These are phyloP conservation scores for Solanum bukasovii DNA, from an alignment of 257 asterid species.

Conservation along the genomic window DNA sequence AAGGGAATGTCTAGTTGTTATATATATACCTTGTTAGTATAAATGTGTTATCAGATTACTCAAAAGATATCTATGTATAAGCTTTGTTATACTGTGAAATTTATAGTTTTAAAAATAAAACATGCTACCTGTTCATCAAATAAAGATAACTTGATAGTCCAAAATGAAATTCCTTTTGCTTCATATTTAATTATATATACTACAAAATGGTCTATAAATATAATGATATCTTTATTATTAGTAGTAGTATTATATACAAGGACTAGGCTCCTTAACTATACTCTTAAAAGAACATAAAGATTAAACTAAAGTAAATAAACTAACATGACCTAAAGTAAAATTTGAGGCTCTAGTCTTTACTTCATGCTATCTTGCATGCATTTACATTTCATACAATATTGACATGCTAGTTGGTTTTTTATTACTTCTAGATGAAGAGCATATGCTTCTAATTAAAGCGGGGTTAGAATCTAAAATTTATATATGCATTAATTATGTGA, in stretches of 20 bases:
- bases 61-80: background rate
- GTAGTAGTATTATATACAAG: too few relatives aligned
- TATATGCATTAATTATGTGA: too few relatives aligned
- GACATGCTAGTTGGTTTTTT: background rate
- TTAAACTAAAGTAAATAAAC: background rate
- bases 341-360: background rate
- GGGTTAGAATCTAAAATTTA: background rate
- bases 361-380: background rate
- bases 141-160: background rate
- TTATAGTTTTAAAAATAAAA: too few relatives aligned
- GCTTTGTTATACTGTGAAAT: background rate
- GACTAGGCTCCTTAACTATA: background rate
- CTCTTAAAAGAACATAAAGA: background rate
- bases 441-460: background rate
- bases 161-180: background rate
- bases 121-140: background rate
- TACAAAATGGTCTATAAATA: background rate
- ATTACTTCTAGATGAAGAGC: background rate
- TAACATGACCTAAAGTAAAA: background rate
- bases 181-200: background rate
- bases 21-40: too few relatives aligned
- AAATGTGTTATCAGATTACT: too few relatives aligned
- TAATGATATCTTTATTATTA: too few relatives aligned
- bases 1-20: background rate
- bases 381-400: background rate